Percentiles rank a stretch among this genome's conserved stretches.
Conservation (phyloP, 2,329 filamentous ascomycete genomes). For the Dactylonectria estremocensis region DNA sequence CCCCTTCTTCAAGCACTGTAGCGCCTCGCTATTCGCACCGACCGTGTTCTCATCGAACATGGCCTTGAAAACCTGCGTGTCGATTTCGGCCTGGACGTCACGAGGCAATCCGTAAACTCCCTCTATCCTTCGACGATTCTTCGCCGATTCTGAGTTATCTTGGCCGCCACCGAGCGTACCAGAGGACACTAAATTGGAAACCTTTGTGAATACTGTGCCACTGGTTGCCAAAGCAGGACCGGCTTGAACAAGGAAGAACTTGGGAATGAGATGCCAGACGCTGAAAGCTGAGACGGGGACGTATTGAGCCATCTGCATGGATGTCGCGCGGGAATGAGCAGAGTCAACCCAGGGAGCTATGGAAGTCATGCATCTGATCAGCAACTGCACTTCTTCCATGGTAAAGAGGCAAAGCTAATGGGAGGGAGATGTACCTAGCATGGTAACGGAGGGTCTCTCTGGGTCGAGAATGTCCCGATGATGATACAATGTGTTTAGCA, state of each 20-base stretch:
- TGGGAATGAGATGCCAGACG: slow-evolving; percentile 31
- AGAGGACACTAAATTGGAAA: slow-evolving; percentile 20
- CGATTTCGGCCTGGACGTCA: slow-evolving; percentile 29
- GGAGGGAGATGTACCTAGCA: slow-evolving; percentile 33
- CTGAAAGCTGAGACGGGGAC: slow-evolving; percentile 27
- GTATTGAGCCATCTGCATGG: slow-evolving; percentile 25
- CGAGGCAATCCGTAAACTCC: slow-evolving; percentile 24
- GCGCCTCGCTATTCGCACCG: slow-evolving; percentile 38
- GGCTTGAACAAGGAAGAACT: slow-evolving; percentile 29
- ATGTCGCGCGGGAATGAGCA: slow-evolving; percentile 5
- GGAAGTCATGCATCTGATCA: not conserved
- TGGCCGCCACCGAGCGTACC: not conserved
- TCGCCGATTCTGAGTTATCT: slow-evolving; percentile 17
- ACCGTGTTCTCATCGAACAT: slow-evolving; percentile 40
- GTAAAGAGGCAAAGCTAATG: not conserved
- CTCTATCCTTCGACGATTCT: slow-evolving; percentile 22
- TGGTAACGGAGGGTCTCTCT: slow-evolving; percentile 36
- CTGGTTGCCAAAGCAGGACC: slow-evolving; percentile 28
- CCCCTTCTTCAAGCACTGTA: slow-evolving; percentile 37
- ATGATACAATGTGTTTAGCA: slow-evolving; percentile 49
- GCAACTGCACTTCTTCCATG: not conserved
- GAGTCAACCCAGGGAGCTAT: slow-evolving; percentile 33
- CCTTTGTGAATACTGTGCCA: slow-evolving; percentile 26
- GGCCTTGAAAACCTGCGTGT: slow-evolving; percentile 11
- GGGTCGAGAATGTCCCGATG: slow-evolving; percentile 47